Base-by-base conservation (phyloP, 495 filamentous ascomycete genomes). In the Neurospora tetraspora region DNA sequence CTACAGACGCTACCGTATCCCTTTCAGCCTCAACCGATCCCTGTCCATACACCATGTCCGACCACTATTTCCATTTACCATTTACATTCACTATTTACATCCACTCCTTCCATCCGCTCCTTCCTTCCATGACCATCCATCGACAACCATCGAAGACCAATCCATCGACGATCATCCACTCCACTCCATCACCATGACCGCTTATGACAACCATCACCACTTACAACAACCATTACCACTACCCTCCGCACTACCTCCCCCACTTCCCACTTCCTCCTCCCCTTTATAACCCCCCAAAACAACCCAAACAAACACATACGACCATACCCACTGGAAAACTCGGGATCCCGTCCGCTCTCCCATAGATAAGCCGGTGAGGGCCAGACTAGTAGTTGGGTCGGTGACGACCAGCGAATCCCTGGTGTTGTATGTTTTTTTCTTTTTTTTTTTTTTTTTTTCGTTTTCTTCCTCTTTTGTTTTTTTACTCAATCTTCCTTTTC, bases 281-380 rank as follows among this genome's bases (percentile, higher is more conserved):
- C 5, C 42, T n/a, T n/a, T 45, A 45, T 45, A 45, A 45, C 3
- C 18, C 18, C 7, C 42, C 42, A 45, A 45, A 18, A n/a, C 18
- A 9, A 9, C 3, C 7, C 8, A 45, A n/a, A 45, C 18, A n/a
- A 45, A 1, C 42, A 43, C 42, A 43, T 43, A 43, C 42, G 42
- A 43, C 42, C 16, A 43, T 43, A 43, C 18, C 42, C 42, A 43
- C 42, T 8, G 42, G 82, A 84, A 73, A 80, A 81, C 76, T 81
- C 82, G 83, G 83, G 79, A 82, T 83, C 83, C 84, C 83, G 83
- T 86, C 83, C 83, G 84, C 82, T 85, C 83, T 82, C 80, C 82
- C 83, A 78, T 83, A 81, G 80, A 81, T 78, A 82, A 83, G 77
- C 79, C 42, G 3, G 42, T 43, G 42, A 43, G 42, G 42, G 42